Base-by-base conservation (phyloP, 1,284 basidiomycete genomes). In the Naganishia liquefaciens region DNA sequence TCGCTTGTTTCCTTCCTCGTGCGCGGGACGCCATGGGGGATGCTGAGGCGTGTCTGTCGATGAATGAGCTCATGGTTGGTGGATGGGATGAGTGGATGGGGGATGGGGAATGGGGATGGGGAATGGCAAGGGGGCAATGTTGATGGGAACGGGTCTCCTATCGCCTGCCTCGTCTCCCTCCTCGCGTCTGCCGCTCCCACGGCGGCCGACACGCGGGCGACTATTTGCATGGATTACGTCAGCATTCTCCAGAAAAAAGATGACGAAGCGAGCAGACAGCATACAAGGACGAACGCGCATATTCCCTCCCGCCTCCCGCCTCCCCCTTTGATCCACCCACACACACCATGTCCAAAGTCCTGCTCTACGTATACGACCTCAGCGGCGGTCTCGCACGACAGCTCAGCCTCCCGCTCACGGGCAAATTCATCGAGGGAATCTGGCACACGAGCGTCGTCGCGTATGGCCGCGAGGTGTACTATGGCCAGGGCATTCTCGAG, bases 391-490 rank as follows among this genome's bases (percentile, higher is more conserved):
- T 94, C 71, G 92, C 91, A 3, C 83, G 83, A 65, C 84, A 86
- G 66, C 80, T 94, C 60, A 92, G 90, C 10, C 77, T 83, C 47
- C 86, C 89, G 73, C 81, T 95, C 55, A 90, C 88, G 0, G 93
- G 93, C 2, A 85, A 84, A 60, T 90, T 92, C 75, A 90, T 93
- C 63, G 89, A 93, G 69, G 91, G 91, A 0, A 86, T 93, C 62
- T 94, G 91, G 91, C 77, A 96, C 78, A 94, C 93, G 0, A 91
- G 88, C 25, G 85, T 96, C 33, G 91, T 96, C 50, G 88, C 88
- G 0, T 93, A 87, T 76, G 86, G 86, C 3, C 87, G 86, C 71
- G 93, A 96, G 74, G 82, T 91, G 54, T 94, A 90, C 73, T 96
- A 93, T 75, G 93, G 93, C 1, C 90, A 87, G 72, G 93, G 93